A percentile compares a stretch with the other conserved stretches of the same genome.
phyloP scores from a whole-genome alignment of 2,329 filamentous ascomycete genomes.

The Myriosclerotinia scirpicola region DNA sequence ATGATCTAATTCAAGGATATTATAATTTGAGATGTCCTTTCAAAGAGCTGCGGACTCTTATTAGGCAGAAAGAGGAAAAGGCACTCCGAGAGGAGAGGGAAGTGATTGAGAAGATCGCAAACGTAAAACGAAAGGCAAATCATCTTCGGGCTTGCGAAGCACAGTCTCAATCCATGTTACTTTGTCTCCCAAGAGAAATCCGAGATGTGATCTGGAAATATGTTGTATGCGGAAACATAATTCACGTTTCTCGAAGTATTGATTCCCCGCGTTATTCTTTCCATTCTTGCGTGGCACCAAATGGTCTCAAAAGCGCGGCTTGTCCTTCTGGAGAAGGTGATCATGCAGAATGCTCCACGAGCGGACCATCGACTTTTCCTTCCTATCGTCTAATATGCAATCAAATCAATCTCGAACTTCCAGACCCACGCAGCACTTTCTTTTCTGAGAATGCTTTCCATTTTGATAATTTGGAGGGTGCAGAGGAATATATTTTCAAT shows the following conservation, averaged over 20 bases:
- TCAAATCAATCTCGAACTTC: conserved; percentile 29
- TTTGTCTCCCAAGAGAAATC: conserved; percentile 21
- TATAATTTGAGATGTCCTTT: background rate
- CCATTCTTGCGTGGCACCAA: conserved; percentile 13
- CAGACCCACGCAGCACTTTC: conserved; percentile 19
- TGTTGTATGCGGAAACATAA: conserved; percentile 22
- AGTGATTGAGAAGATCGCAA: background rate
- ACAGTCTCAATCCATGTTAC: background rate
- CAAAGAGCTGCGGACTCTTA: background rate
- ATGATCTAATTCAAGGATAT: conserved; percentile 7
- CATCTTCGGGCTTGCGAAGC: conserved; percentile 6
- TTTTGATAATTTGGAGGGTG: conserved; percentile 27
- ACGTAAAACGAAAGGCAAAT: background rate
- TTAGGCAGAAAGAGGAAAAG: no score
- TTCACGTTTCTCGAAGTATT: conserved; percentile 26
- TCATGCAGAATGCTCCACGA: conserved; percentile 26
- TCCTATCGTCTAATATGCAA: conserved; percentile 29
- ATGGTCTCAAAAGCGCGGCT: conserved; percentile 19
- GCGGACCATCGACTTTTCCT: conserved; percentile 6
- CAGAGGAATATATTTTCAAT: conserved; percentile 29
- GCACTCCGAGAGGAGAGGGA: background rate
- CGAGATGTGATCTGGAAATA: conserved; percentile 30
- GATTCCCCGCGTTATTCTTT: background rate
- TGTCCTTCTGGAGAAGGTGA: conserved; percentile 27
- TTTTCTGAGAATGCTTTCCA: conserved; percentile 31